phyloP scores from a whole-genome alignment of 352 stramenopile species.

The Pythium volutum region DNA sequence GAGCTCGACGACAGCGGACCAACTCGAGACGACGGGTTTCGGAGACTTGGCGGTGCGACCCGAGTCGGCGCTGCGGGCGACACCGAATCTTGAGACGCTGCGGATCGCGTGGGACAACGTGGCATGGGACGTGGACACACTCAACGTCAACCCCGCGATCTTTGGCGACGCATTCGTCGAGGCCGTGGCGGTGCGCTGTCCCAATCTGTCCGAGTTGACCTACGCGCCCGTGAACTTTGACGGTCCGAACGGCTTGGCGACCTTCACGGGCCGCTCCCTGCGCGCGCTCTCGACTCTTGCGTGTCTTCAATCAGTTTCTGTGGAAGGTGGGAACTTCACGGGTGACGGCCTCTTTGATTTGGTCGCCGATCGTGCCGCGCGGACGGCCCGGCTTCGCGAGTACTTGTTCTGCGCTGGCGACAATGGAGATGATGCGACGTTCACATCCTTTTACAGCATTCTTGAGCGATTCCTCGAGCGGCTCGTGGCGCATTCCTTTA shows the following conservation, averaged over 20 bases:
- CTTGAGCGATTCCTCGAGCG: too few species aligned
- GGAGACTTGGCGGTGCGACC: background rate
- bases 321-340: too few species aligned
- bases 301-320: too few species aligned
- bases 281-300: slow-evolving; percentile 1
- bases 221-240: background rate
- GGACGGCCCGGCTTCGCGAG: too few species aligned
- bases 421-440: too few species aligned
- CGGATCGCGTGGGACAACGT: background rate
- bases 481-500: too few species aligned
- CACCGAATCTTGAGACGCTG: background rate
- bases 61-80: background rate
- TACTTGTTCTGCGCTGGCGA: too few species aligned
- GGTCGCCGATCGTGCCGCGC: too few species aligned
- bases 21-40: background rate
- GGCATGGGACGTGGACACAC: background rate
- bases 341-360: too few species aligned
- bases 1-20: background rate
- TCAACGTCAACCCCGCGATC: background rate
- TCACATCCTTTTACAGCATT: too few species aligned
- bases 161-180: slow-evolving; percentile 3
- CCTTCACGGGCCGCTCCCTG: slow-evolving; percentile 4
- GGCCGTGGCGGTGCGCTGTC: background rate
- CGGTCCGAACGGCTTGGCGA: background rate
- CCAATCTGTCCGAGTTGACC: background rate